Percentiles rank a stretch among this genome's conserved stretches.
phyloP scores from a whole-genome alignment of 1,284 basidiomycete genomes.

The Pascua sp. region DNA sequence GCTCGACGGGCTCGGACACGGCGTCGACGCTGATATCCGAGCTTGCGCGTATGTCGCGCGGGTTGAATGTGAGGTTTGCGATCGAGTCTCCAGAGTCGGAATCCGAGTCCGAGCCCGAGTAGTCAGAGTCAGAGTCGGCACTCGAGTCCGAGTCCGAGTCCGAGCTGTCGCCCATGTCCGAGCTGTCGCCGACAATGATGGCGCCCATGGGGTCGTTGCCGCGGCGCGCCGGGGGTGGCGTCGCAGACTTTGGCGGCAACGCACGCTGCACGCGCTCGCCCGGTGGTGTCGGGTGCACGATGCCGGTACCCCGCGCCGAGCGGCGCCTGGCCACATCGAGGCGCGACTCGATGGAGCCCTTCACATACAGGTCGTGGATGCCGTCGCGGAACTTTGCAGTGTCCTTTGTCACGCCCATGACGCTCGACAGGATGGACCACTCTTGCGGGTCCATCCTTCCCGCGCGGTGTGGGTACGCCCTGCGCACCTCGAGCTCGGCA shows the following conservation, averaged over 20 bases:
- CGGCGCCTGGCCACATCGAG: not conserved
- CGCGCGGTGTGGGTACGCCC: too few relatives aligned
- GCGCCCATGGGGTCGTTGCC: not conserved
- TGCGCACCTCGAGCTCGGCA: constrained; percentile 21
- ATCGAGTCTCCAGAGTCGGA: not conserved
- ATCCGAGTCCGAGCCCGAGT: constrained; percentile 2
- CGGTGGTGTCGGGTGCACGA: not conserved
- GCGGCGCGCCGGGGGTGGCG: not conserved
- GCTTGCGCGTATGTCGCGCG: not conserved
- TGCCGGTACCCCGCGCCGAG: not conserved
- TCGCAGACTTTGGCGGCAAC: not conserved
- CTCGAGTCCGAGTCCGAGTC: not conserved
- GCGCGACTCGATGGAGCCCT: not conserved
- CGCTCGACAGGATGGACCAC: constrained; percentile 72
- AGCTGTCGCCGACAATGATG: constrained; percentile 10
- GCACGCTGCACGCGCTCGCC: not conserved
- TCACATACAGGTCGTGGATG: constrained; percentile 2
- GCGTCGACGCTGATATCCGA: not conserved
- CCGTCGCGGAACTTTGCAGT: constrained; percentile 51
- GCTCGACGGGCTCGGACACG: not conserved
- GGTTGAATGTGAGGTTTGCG: not conserved
- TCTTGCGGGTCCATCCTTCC: constrained; percentile 56
- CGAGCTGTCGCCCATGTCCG: not conserved
- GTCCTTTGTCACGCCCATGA: constrained; percentile 79
- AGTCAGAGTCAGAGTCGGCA: not conserved